Conservation (phyloP, 345 rosid genomes). For the Leavenworthia alabamica region DNA sequence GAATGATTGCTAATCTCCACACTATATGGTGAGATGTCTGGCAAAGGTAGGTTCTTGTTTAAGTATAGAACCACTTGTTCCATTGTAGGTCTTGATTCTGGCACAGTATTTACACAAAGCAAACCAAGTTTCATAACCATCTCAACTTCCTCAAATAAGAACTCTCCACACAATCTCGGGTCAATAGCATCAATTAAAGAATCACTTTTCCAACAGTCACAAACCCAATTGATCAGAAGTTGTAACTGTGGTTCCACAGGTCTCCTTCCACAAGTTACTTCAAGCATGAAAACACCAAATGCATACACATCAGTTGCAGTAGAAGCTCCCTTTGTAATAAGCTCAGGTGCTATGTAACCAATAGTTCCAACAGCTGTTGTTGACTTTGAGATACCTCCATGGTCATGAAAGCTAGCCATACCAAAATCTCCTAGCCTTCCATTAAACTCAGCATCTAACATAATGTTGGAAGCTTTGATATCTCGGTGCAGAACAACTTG, state of each 20-base stretch:
- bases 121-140: constrained; percentile 43
- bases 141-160: constrained; percentile 32
- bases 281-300: constrained; percentile 41
- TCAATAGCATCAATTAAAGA: constrained; percentile 30
- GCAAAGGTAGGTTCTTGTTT: constrained; percentile 21
- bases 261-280: constrained; percentile 49
- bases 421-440: constrained; percentile 89
- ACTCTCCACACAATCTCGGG: constrained; percentile 19
- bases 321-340: constrained; percentile 31
- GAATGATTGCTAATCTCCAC: constrained; percentile 14
- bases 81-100: constrained; percentile 39
- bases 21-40: constrained; percentile 21
- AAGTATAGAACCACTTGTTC: constrained; percentile 34
- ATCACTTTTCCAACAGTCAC: constrained; percentile 30
- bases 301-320: constrained; percentile 38
- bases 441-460: constrained; percentile 50
- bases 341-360: constrained; percentile 44
- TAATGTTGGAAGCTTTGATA: constrained; percentile 43
- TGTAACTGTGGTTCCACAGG: constrained; percentile 51
- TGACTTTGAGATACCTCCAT: constrained; percentile 47
- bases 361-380: constrained; percentile 76
- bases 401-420: constrained; percentile 71
- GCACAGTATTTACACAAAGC: constrained; percentile 27
- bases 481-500: constrained; percentile 48
- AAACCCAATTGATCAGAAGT: constrained; percentile 31